Base-by-base conservation (phyloP, 2,329 filamentous ascomycete genomes). In the Neofusicoccum umdonicola region DNA sequence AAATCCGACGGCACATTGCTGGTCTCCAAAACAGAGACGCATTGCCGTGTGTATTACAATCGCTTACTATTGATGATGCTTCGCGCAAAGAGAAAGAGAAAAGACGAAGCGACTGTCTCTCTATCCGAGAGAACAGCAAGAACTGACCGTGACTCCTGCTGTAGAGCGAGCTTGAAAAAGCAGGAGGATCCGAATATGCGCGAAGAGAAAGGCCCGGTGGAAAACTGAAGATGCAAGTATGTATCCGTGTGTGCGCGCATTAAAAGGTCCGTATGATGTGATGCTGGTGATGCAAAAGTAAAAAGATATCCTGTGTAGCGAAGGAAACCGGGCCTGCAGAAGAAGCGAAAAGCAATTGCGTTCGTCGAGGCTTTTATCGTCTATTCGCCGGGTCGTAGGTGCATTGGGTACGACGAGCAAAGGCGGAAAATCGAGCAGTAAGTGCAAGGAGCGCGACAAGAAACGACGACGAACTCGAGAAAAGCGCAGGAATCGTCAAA, bases 241-340 rank as follows among this genome's bases (percentile, higher is more conserved):
- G 41, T 60, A 47, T 47, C 56, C 41, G 47, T 34, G 42, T 34
- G 42, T 47, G 56, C 56, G 56, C 42, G 56, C 56, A 60, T 60
- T 60, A 60, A 42, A 60, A 60, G 27, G 42, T 60, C 42, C 41
- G 56, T 60, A 60, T 22, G 56, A 27, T 58, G 56, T n/a, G 39
- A n/a, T 47, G 41, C 39, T 58, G 22, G 35, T 58, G 39, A n/a
- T 22, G 22, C 19, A 60, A 48, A 22, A 37, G 31, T 42, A 35
- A 60, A 60, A 58, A 37, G 22, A 58, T 35, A 42, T 58, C 39
- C 41, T 35, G 50, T 39, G 39, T 4, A 44, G n/a, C 41, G 44
- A 60, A 47, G 27, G 27, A 35, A 22, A 37, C 42, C 56, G 56
- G 56, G 56, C 42, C 42, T 22, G 56, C 27, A 47, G 31, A 17